Evolutionary conservation across 106 monocot species (phyloP), one percentile per base, ranked within the genome.

Genomic region (Allium sativum): DNA sequence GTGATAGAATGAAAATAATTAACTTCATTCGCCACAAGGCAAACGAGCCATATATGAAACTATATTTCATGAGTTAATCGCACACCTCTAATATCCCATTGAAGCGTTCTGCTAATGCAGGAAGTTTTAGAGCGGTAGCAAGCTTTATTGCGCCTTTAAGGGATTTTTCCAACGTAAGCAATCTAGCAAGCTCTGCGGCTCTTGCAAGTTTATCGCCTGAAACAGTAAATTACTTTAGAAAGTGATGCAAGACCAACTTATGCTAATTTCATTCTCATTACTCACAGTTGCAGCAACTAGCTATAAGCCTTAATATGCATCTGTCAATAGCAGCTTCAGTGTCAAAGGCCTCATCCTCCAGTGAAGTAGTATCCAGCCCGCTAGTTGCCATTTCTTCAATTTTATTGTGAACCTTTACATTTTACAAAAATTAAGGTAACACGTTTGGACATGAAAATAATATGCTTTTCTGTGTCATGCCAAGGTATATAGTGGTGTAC

Each of bases 141-240:
- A 96, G 84, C 47, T 84, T 91, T 63, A 96, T 82, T 44, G 91
- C 91, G 43, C 87, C 96, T 61, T 72, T 88, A 44, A 96, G 43
- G 31, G 91, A 91, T 68, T 96, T 96, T 59, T 96, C 82, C 61
- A 91, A 53, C 13, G 84, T 74, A 3, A 96, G 71, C 48, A 88
- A 65, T 55, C 67, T 82, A 46, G 82, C 91, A 57, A 96, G 91
- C 63, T 96, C 96, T 20, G 81, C 85, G 19, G 96, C 90, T 51
- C 96, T 82, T 15, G 78, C 82, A 66, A 96, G 96, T 74, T 87
- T 96, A 69, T 96, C 96, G 64, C 87, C 96, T 96, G 63, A 18
- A 69, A 62, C n/a, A 70, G 45, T 42, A 9, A 11, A 22, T 40
- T 18, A 10, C 40, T 21, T 18, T 8, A 41, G 20, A 9, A 43